Evolutionary conservation across 129 eudicot genomes (phyloP), one percentile per base, ranked within the genome.

Genomic region (Lonicera japonica): DNA sequence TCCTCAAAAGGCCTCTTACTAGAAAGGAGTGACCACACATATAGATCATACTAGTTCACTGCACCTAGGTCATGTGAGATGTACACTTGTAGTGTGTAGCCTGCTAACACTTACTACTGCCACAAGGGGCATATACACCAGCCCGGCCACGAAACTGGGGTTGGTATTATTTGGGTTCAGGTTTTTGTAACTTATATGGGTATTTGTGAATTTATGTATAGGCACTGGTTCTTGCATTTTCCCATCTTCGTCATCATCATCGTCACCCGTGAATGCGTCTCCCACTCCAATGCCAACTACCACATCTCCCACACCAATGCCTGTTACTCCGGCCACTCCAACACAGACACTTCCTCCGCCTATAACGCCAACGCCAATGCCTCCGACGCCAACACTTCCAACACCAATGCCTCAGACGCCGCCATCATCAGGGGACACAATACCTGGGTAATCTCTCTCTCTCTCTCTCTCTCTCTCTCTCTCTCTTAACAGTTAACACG

Each of bases 181-280:
- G 20, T 45, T 14, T 16, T 45, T 20, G 66, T 59, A 2, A 29
- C 36, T 29, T 29, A 29, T 29, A 29, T 29, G 36, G 36, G 14
- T 34, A 10, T 62, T 53, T 70, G 23, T 17, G 58, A 21, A 62
- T 51, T 24, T 34, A 25, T 68, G 54, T 65, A 45, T 71, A 89
- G 97, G 97, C 73, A 34, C 77, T 17, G 97, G 97, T 63, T 70
- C 96, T 41, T 91, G 97, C 63, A 65, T 77, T 41, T 91, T 54
- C 67, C 79, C 95, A 34, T 68, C 88, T 17, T 69, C 86, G 14
- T 60, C 87, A 6, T 74, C 83, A 0, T 54, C 82, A 0, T 57
- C 80, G 16, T 29, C 77, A 6, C 50, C 92, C 11, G 47, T 56
- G 17, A 25, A 58, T 18, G 11, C 54, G 0, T 17, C 66, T 15